Evolutionary conservation across 2,329 filamentous ascomycete genomes (phyloP).

Genomic region (Colletotrichum scovillei): DNA sequence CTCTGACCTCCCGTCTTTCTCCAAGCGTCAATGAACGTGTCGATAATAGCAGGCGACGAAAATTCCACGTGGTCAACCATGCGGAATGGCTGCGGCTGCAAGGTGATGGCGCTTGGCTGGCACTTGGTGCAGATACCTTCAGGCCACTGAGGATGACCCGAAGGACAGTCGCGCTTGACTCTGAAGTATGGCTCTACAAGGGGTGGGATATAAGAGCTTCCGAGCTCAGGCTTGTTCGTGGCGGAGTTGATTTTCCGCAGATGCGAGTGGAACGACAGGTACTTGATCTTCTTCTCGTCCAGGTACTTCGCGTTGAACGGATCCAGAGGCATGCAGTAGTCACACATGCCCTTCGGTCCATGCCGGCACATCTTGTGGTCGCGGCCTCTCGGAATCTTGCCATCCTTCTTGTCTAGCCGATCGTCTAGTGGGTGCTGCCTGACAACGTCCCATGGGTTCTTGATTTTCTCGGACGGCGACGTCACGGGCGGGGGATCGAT

Average conservation of each 20-base stretch:
- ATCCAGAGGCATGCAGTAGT: conserved; percentile 97
- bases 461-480: conserved; percentile 72
- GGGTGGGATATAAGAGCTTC: conserved; percentile 95
- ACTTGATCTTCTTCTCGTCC: conserved; percentile 97
- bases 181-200: conserved; percentile 93
- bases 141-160: conserved; percentile 92
- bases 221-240: conserved; percentile 95
- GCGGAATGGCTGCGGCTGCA: conserved; percentile 92
- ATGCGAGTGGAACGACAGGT: conserved; percentile 94
- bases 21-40: conserved; percentile 94
- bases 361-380: conserved; percentile 97
- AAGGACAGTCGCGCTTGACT: conserved; percentile 89
- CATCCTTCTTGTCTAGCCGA: conserved; percentile 84
- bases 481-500: conserved; percentile 67
- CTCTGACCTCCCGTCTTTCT: conserved; percentile 85
- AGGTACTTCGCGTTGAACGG: conserved; percentile 92
- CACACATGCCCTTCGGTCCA: conserved; percentile 97
- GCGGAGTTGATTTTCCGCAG: conserved; percentile 94
- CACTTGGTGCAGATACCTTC: conserved; percentile 98
- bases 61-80: conserved; percentile 99
- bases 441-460: conserved; percentile 93
- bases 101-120: conserved; percentile 94
- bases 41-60: conserved; percentile 83
- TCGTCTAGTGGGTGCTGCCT: conserved; percentile 91
- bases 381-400: conserved; percentile 83